Evolutionary conservation across 805 yeast genomes (phyloP).

Genomic region (Ascoidea tarda): DNA sequence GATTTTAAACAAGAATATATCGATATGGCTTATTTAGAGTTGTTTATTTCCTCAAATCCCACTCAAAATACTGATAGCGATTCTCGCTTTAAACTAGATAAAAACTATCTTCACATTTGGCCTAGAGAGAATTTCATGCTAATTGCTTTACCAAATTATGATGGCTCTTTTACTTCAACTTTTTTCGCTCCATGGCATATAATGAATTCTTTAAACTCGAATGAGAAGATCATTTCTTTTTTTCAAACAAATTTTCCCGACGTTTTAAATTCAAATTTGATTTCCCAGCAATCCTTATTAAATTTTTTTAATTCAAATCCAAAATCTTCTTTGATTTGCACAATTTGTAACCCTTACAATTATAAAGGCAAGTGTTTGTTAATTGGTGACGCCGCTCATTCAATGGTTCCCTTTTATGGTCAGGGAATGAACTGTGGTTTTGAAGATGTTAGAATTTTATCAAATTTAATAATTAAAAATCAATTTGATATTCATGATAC

Average conservation of each 20-base stretch:
- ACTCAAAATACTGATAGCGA: conserved; percentile 14
- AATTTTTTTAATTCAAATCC: conserved; percentile 47
- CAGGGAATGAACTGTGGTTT: conserved; percentile 96
- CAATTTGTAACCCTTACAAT: conserved; percentile 59
- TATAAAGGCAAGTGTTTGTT: conserved; percentile 46
- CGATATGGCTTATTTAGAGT: conserved; percentile 72
- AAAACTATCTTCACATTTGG: conserved; percentile 85
- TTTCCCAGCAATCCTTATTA: conserved; percentile 42
- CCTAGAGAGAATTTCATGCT: conserved; percentile 80
- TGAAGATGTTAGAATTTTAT: conserved; percentile 68
- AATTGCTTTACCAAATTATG: conserved; percentile 75
- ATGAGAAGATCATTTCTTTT: conserved; percentile 33
- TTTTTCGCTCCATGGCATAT: conserved; percentile 71
- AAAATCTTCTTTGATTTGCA: conserved; percentile 60
- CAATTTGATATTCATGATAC: conserved; percentile 29
- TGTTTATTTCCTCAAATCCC: conserved; percentile 51
- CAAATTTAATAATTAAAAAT: conserved; percentile 29
- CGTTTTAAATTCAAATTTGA: conserved; percentile 37
- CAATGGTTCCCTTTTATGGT: conserved; percentile 97
- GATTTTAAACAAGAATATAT: conserved; percentile 64
- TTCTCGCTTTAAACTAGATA: conserved; percentile 36
- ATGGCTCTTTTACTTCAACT: conserved; percentile 82
- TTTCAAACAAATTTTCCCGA: conserved; percentile 57
- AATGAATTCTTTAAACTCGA: conserved; percentile 35
- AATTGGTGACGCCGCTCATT: conserved; percentile 89